Evolutionary conservation across 1,284 basidiomycete species (phyloP), one percentile per base, ranked within the genome.

Genomic region (Tremellales sp.): DNA sequence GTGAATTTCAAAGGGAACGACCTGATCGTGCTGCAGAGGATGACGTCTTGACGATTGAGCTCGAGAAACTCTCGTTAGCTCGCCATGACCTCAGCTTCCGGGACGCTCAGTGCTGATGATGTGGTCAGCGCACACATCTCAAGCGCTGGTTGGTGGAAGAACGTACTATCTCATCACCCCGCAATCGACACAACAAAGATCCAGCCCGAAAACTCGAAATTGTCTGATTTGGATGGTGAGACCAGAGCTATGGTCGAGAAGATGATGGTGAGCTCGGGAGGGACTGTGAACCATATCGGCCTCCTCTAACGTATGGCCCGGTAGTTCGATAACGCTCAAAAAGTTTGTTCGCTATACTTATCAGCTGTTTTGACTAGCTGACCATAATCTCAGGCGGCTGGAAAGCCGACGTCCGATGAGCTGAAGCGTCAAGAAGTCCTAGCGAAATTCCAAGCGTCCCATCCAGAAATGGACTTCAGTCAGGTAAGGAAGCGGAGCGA

Each of bases 121-220:
- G 13, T 4, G n/a, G 10, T 21, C 5, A 65, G 63, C 22, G 62
- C 61, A 3, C 67, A 68, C 44, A 63, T 70, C 37, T 46, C 56
- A 14, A 57, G 60, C 1, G 61, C 65, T 71, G 82, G 87, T 47
- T 98, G 95, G 95, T 99, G 95, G 95, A 88, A 91, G 67, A 92
- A 97, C 68, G 87, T 98, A 52, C 77, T 98, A 50, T 87, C 85
- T 2, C 87, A 93, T 65, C 90, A 97, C 63, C 92, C 95, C 9
- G 95, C 92, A 78, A 87, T 98, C 76, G 89, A 98, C 68, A 97
- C 93, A 10, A 87, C 81, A 42, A 97, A 97, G 77, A 97, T 99
- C 60, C 84, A 87, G 57, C 95, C 95, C 0, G 84, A 87, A 62
- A 94, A 95, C 69, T 93, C 92, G 63, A 95, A 95, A 68, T 78